Percentiles rank a stretch among this genome's conserved stretches.
These are phyloP conservation scores for Meyerozyma elateridarum DNA, from an alignment of 1,139 yeast species.

Conservation along the genomic window DNA sequence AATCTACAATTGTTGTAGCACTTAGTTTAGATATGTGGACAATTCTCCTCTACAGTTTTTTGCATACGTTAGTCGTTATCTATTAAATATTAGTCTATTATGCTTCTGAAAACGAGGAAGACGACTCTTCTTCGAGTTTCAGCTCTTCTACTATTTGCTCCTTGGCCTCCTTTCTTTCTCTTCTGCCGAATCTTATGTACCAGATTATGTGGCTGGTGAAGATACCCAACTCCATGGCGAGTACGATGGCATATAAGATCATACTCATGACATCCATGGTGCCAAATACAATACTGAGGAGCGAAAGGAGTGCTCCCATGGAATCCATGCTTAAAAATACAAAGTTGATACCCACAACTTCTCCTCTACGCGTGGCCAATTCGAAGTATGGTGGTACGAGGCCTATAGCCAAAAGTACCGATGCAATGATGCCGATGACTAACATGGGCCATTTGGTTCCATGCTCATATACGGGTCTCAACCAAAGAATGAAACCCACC, in stretches of 20 bases:
- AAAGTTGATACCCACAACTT: conserved; percentile 86
- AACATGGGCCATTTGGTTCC: conserved; percentile 72
- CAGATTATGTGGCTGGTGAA: conserved; percentile 65
- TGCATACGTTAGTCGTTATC: too few species aligned
- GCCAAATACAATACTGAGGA: conserved; percentile 61
- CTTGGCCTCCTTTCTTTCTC: background rate
- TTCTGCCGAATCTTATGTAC: conserved; percentile 46
- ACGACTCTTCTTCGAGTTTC: conserved; percentile 1
- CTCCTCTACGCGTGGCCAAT: conserved; percentile 69
- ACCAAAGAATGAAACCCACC: conserved; percentile 66
- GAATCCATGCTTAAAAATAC: conserved; percentile 75
- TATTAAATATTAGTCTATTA: too few species aligned
- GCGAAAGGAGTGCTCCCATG: conserved; percentile 73
- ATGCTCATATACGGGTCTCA: conserved; percentile 59
- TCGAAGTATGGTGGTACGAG: conserved; percentile 88
- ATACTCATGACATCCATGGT: conserved; percentile 72
- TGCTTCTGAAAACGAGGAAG: too few species aligned
- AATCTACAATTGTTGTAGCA: too few species aligned
- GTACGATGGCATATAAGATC: conserved; percentile 65
- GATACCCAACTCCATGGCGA: conserved; percentile 74
- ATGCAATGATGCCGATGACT: conserved; percentile 74
- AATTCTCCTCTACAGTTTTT: too few species aligned
- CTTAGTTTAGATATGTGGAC: too few species aligned
- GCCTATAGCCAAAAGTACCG: conserved; percentile 71
- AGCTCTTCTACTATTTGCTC: background rate